Base-by-base conservation (phyloP, 768 basidiomycete species). In the Mycena epipterygia region DNA sequence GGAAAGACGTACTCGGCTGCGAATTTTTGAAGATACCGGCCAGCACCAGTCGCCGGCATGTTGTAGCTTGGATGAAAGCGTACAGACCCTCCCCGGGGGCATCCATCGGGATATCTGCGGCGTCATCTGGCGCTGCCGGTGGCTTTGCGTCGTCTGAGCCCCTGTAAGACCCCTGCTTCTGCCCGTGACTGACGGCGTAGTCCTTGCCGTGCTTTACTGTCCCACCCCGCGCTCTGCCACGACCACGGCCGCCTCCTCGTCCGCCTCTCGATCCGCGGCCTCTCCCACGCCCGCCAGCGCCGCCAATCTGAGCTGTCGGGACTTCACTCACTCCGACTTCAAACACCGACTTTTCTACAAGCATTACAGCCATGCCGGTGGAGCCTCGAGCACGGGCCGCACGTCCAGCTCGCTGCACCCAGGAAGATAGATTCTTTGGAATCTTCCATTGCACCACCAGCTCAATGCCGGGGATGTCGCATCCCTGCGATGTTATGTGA, bases 371-470 rank as follows among this genome's bases (percentile, higher is more conserved):
- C 3, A 80, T 60, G 0, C 80, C 80, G 4, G 29, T 57, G 4
- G 57, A 30, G 1, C 73, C 70, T 0, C 49, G 42, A 0, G 66
- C 75, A 0, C 81, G 72, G 12, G 78, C 82, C 0, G 81, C 81
- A 4, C 81, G 71, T 0, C 82, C 81, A 0, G 81, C 81, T 2
- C 80, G 74, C 62, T 82, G 82, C 0, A 82, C 73, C 44, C 75
- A 84, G 23, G 75, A 68, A 0, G 79, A 82, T 0, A 83, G 35
- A 9, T 74, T 75, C 3, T 64, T 25, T 0, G 83, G 79, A 0
- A 78, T 35, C 33, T 81, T 84, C 82, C 82, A 84, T 48, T 84
- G 83, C 0, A 84, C 78, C 2, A 84, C 82, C 29, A 82, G 41
- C 11, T 82, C 81, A 4, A 84, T 72, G 55, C 82, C 77, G 0